A percentile compares a stretch with the other conserved stretches of the same genome.
Evolutionary conservation across 2,329 filamentous ascomycete genomes (phyloP).

Genomic region (Falciphora oryzae): DNA sequence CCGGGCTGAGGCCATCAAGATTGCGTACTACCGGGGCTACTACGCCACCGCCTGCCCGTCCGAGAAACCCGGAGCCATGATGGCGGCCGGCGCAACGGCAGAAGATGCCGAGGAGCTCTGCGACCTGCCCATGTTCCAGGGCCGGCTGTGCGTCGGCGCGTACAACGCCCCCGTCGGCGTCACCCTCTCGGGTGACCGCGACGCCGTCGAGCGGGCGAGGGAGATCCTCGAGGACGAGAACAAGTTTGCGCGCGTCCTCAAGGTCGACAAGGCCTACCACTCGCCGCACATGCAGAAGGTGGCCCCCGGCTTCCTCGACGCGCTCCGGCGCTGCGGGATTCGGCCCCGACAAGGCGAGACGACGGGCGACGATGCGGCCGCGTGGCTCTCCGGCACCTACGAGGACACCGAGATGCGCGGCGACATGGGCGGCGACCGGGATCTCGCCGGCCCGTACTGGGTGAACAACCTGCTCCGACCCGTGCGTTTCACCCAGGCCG

Average conservation of each 20-base stretch:
- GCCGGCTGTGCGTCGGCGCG: constrained; percentile 22
- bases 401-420: too few relatives aligned
- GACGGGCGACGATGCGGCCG: too few relatives aligned
- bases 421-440: too few relatives aligned
- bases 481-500: too few relatives aligned
- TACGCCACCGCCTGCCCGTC: constrained; percentile 29
- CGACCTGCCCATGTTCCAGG: not conserved
- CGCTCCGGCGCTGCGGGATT: too few relatives aligned
- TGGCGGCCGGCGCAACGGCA: constrained; percentile 32
- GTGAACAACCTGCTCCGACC: too few relatives aligned
- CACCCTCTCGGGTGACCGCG: constrained; percentile 36
- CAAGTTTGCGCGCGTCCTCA: constrained; percentile 25
- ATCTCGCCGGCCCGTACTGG: too few relatives aligned
- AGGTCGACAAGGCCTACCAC: constrained; percentile 36
- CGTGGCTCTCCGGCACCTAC: too few relatives aligned
- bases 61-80: constrained; percentile 26
- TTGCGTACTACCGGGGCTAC: constrained; percentile 36
- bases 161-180: constrained; percentile 29
- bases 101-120: constrained; percentile 1
- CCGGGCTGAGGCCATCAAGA: constrained; percentile 31
- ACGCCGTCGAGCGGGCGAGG: constrained; percentile 11
- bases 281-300: constrained; percentile 36
- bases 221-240: constrained; percentile 22
- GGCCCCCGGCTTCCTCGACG: too few relatives aligned
- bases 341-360: too few relatives aligned